Conservation (phyloP, 2,329 filamentous ascomycete species). For the Lojkania enalia region DNA sequence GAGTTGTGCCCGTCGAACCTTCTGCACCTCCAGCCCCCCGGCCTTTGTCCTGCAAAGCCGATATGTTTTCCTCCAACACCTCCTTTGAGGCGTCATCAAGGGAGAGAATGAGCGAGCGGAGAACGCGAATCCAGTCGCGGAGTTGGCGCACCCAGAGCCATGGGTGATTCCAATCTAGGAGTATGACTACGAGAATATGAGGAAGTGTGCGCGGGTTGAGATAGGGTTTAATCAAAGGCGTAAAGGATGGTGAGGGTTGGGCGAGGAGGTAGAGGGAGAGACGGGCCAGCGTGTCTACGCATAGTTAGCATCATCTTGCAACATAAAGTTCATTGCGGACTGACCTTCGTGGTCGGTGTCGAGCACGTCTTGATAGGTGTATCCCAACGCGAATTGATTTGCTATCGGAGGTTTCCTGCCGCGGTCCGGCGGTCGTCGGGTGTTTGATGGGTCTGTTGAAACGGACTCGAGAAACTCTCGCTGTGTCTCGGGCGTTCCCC, state of each 20-base stretch:
- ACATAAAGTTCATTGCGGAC: slow-evolving; percentile 13
- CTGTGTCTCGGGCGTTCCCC: slow-evolving; percentile 80
- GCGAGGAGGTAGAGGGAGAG: slow-evolving; percentile 87
- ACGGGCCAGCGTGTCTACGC: slow-evolving; percentile 79
- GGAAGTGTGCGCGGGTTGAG: slow-evolving; percentile 82
- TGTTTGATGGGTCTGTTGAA: slow-evolving; percentile 42
- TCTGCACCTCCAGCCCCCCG: slow-evolving; percentile 30
- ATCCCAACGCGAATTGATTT: slow-evolving; percentile 89
- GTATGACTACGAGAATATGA: slow-evolving; percentile 81
- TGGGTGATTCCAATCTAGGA: slow-evolving; percentile 95
- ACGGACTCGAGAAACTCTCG: slow-evolving; percentile 73
- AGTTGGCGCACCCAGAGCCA: slow-evolving; percentile 91
- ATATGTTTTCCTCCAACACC: slow-evolving; percentile 85
- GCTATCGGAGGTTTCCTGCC: slow-evolving; percentile 71
- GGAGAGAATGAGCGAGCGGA: slow-evolving; percentile 74
- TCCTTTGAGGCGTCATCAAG: slow-evolving; percentile 77
- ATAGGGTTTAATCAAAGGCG: slow-evolving; percentile 79
- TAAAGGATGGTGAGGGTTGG: slow-evolving; percentile 81
- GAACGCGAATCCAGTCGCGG: slow-evolving; percentile 83
- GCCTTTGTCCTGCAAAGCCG: slow-evolving; percentile 68
- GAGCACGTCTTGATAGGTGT: slow-evolving; percentile 92
- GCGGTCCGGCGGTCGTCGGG: slow-evolving; percentile 57
- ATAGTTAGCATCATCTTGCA: slow-evolving; percentile 15
- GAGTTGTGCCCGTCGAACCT: slow-evolving; percentile 23
- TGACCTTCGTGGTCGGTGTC: slow-evolving; percentile 91